These are phyloP conservation scores for Vigna unguiculata DNA, from an alignment of 306 rosid genomes.

Conservation along the genomic window DNA sequence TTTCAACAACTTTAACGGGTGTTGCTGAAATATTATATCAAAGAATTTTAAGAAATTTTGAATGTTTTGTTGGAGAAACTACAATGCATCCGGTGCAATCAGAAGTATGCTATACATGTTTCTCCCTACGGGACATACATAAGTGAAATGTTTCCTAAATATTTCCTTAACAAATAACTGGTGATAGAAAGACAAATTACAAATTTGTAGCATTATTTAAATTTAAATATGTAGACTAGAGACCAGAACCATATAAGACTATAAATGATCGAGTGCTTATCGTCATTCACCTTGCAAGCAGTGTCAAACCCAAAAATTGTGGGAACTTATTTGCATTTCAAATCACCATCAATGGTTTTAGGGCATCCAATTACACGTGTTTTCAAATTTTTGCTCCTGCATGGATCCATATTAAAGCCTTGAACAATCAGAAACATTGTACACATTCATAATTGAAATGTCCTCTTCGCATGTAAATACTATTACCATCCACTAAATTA, in stretches of 20 bases:
- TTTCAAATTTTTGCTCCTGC: conserved; percentile 82
- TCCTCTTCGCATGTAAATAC: conserved; percentile 8
- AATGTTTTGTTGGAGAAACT: conserved; percentile 24
- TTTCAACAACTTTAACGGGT: no score
- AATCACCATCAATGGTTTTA: no score
- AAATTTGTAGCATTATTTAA: no score
- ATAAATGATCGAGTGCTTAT: conserved; percentile 23
- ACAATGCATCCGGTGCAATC: conserved; percentile 13
- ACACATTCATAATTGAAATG: not conserved
- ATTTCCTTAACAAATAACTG: conserved; percentile 5
- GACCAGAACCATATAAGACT: conserved; percentile 23
- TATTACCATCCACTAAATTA: not conserved
- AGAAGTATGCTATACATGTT: conserved; percentile 14
- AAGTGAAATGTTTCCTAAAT: conserved; percentile 19
- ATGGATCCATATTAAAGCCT: conserved; percentile 31
- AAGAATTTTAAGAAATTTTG: not conserved
- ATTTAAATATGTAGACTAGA: not conserved
- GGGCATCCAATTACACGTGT: conserved; percentile 94
- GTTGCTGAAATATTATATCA: no score
- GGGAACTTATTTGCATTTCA: conserved; percentile 97
- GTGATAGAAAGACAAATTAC: not conserved
- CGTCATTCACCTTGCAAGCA: conserved; percentile 88
- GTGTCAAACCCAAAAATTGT: conserved; percentile 97
- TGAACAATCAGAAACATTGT: not conserved
- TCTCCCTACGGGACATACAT: conserved; percentile 7